Evolutionary conservation across 1,139 yeast species (phyloP).

Genomic region (Yamadazyma songkhlaensis): DNA sequence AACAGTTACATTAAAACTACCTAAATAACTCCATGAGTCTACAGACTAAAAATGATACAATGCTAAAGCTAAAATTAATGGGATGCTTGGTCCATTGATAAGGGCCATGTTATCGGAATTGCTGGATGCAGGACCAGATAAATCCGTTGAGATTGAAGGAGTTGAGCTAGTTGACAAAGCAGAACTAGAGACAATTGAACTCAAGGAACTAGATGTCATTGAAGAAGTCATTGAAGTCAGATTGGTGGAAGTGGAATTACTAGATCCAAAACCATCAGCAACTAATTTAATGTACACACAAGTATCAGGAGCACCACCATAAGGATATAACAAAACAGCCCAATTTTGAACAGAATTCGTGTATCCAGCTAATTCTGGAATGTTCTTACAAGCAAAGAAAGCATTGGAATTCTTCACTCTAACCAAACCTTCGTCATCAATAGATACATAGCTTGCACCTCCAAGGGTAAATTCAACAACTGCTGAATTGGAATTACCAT

Average conservation of each 20-base stretch:
- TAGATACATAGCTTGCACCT: background rate
- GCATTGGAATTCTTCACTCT: slow-evolving; percentile 2
- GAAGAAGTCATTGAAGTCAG: background rate
- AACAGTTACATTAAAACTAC: no score
- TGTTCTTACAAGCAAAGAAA: slow-evolving; percentile 5
- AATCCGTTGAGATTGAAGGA: no score
- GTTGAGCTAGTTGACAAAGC: background rate
- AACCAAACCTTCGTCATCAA: slow-evolving; percentile 1
- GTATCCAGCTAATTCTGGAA: slow-evolving; percentile 4
- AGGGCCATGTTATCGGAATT: no score
- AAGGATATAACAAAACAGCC: slow-evolving; percentile 4
- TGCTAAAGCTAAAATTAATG: no score
- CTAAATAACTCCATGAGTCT: no score
- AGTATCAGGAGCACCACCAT: slow-evolving; percentile 1
- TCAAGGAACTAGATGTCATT: background rate
- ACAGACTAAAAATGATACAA: no score
- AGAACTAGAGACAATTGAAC: background rate
- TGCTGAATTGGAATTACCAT: background rate
- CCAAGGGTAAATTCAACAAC: slow-evolving; percentile 2
- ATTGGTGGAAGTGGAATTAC: background rate
- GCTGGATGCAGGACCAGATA: no score
- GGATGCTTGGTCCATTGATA: no score
- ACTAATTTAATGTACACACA: slow-evolving; percentile 4
- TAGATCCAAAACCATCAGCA: background rate
- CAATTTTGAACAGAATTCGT: background rate